These are phyloP conservation scores for Petunia axillaris DNA, from an alignment of 257 asterid genomes.

Conservation along the genomic window DNA sequence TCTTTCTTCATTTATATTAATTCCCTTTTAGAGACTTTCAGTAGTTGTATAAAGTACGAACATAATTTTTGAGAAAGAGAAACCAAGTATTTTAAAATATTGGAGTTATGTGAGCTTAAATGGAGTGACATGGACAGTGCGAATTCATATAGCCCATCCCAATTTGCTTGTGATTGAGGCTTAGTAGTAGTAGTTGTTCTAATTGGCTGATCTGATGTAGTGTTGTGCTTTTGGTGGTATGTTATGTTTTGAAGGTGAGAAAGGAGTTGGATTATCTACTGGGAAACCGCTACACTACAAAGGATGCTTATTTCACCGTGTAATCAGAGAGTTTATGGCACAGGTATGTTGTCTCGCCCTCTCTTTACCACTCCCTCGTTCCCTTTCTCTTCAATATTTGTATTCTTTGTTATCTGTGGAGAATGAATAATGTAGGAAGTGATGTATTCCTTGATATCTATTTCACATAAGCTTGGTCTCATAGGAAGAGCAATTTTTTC, in stretches of 20 bases:
- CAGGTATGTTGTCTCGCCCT: conserved; percentile 58
- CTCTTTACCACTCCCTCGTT: not conserved
- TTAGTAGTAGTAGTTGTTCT: too few species aligned
- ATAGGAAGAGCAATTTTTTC: not conserved
- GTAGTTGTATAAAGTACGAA: not conserved
- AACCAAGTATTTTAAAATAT: too few species aligned
- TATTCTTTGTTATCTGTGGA: not conserved
- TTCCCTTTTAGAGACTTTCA: not conserved
- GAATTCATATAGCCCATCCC: too few species aligned
- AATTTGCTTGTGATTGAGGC: too few species aligned
- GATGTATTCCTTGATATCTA: not conserved
- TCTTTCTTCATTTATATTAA: not conserved
- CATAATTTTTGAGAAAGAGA: not conserved
- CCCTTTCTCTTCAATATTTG: not conserved
- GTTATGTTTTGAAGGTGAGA: conserved; percentile 69
- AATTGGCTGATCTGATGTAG: conserved; percentile 11
- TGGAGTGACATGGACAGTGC: too few species aligned
- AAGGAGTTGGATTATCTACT: conserved; percentile 76
- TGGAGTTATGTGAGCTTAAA: too few species aligned
- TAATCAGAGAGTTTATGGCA: conserved; percentile 95
- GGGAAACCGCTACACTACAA: conserved; percentile 95
- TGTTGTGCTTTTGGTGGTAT: conserved; percentile 16
- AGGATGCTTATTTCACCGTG: conserved; percentile 87
- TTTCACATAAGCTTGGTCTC: not conserved
- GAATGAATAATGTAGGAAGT: conserved; percentile 4